Conservation (phyloP, 75 land plant species). For the Picea sitchensis region DNA sequence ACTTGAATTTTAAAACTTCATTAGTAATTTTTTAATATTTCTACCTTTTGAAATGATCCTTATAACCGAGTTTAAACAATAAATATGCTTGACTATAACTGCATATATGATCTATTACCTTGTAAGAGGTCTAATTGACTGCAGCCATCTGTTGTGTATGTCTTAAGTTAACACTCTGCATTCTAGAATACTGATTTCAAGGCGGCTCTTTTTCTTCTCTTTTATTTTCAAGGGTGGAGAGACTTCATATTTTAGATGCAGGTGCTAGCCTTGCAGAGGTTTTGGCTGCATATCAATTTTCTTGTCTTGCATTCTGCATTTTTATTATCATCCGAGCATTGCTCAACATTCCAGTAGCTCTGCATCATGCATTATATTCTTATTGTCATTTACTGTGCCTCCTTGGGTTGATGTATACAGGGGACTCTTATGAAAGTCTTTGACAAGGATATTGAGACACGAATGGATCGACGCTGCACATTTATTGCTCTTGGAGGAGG, state of each 20-base stretch:
- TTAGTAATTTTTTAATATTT: too few species aligned
- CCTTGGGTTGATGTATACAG: conserved; percentile 19
- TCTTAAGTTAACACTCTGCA: too few species aligned
- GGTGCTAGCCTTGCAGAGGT: neutral
- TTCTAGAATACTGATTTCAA: too few species aligned
- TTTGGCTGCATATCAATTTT: conserved; percentile 3
- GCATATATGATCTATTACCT: too few species aligned
- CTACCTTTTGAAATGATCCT: too few species aligned
- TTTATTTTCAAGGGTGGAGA: too few species aligned
- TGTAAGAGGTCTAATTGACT: too few species aligned
- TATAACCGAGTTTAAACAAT: too few species aligned
- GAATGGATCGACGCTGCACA: conserved; percentile 83
- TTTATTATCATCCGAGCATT: neutral
- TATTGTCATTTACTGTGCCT: neutral
- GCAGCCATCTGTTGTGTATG: too few species aligned
- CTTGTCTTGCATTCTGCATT: neutral
- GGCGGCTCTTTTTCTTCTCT: too few species aligned
- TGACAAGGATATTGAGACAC: conserved; percentile 92
- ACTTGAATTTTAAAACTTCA: too few species aligned
- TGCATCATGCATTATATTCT: neutral
- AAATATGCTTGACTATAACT: neutral
- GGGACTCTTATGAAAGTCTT: conserved; percentile 87
- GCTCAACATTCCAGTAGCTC: neutral
- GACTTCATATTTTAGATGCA: neutral
- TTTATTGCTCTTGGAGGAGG: conserved; percentile 98